Evolutionary conservation across 2,329 filamentous ascomycete species (phyloP).

Genomic region (Fusarium phyllophilum): DNA sequence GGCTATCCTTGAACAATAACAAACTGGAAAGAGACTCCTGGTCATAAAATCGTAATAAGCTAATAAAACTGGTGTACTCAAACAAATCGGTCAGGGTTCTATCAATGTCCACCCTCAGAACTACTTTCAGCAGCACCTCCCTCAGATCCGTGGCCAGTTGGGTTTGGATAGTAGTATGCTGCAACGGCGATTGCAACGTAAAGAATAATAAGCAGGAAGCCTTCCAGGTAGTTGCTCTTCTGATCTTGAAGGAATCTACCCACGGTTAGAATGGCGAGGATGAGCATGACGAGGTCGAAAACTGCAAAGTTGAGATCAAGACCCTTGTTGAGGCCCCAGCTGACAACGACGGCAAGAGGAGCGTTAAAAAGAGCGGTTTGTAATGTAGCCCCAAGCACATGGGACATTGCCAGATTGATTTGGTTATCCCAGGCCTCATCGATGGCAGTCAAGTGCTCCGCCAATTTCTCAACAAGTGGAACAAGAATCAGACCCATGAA

Average conservation of each 20-base stretch:
- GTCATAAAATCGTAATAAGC: constrained; percentile 20
- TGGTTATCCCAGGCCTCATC: constrained; percentile 87
- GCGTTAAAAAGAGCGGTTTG: constrained; percentile 92
- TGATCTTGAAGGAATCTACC: constrained; percentile 88
- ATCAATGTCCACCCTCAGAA: constrained; percentile 27
- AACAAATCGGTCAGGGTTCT: neutral
- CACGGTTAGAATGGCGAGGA: constrained; percentile 86
- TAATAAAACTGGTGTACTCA: neutral
- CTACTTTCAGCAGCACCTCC: neutral
- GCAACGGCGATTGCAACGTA: constrained; percentile 70
- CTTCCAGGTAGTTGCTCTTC: constrained; percentile 92
- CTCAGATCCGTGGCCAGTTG: constrained; percentile 23
- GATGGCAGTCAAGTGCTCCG: constrained; percentile 84
- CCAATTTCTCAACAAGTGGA: constrained; percentile 85
- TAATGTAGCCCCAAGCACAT: constrained; percentile 86
- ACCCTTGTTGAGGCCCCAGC: constrained; percentile 76
- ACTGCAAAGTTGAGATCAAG: constrained; percentile 89
- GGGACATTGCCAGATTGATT: constrained; percentile 86
- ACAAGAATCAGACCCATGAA: constrained; percentile 79
- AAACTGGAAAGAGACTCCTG: constrained; percentile 4
- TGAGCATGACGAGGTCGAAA: constrained; percentile 84
- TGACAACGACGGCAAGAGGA: constrained; percentile 83
- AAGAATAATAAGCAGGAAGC: constrained; percentile 78
- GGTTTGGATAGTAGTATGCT: constrained; percentile 66
- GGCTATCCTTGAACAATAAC: neutral